phyloP scores from a whole-genome alignment of 345 rosid species.

The Trapa incisa region DNA sequence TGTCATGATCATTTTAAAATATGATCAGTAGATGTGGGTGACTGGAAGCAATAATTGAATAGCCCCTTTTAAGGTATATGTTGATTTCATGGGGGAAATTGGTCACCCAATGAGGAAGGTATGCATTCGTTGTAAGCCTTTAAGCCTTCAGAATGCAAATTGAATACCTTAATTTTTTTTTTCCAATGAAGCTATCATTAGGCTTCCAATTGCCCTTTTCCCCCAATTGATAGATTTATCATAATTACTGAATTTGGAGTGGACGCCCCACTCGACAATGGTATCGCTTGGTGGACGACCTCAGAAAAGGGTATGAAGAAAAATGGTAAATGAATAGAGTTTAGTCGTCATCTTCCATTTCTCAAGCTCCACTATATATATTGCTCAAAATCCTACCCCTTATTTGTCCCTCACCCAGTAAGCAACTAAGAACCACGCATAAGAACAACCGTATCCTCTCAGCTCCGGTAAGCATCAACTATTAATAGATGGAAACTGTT shows the following conservation, averaged over 20 bases:
- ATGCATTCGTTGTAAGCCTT: not conserved
- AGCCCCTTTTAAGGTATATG: too few species aligned
- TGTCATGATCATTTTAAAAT: too few species aligned
- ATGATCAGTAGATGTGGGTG: too few species aligned
- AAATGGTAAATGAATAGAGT: not conserved
- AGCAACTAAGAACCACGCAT: not conserved
- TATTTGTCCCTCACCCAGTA: not conserved
- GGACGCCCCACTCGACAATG: not conserved
- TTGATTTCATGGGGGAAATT: too few species aligned
- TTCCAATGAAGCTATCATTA: too few species aligned
- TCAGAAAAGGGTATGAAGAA: not conserved
- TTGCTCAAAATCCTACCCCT: not conserved
- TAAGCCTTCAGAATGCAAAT: too few species aligned
- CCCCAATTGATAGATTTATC: not conserved
- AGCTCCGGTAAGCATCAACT: not conserved
- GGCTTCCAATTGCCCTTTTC: not conserved
- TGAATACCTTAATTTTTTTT: too few species aligned
- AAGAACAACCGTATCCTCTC: not conserved
- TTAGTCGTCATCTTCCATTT: not conserved
- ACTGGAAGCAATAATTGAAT: too few species aligned
- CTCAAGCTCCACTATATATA: not conserved
- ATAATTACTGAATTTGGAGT: not conserved
- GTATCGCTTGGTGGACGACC: too few species aligned
- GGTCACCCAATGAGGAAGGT: too few species aligned
- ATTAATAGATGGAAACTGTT: too few species aligned